Evolutionary conservation across 2,329 filamentous ascomycete genomes (phyloP).

Genomic region (Bertia moriformis): DNA sequence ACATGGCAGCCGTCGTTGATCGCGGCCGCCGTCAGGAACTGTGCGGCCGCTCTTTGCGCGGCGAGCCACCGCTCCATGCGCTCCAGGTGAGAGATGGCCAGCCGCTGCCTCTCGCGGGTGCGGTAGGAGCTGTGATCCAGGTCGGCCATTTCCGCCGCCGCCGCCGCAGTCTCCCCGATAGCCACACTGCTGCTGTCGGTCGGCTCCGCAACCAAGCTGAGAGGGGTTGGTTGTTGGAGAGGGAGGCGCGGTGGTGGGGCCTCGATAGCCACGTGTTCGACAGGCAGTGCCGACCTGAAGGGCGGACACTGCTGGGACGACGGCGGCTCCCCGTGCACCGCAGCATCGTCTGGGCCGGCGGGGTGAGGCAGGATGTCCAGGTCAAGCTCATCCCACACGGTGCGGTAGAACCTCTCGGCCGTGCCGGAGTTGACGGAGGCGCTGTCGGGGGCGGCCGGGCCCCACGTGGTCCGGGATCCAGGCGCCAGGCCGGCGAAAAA

Average conservation of each 20-base stretch:
- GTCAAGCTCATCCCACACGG: conserved; percentile 62
- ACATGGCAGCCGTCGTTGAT: conserved; percentile 3
- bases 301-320: conserved; percentile 21
- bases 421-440: conserved; percentile 69
- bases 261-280: conserved; percentile 55
- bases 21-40: not conserved
- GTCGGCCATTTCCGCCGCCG: too few species aligned
- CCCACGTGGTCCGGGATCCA: conserved; percentile 69
- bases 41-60: conserved; percentile 43
- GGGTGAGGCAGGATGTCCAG: conserved; percentile 21
- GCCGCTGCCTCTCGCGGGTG: conserved; percentile 55
- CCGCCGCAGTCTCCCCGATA: not conserved
- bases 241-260: conserved; percentile 6
- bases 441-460: conserved; percentile 37
- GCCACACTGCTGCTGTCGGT: conserved; percentile 7
- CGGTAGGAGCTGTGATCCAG: conserved; percentile 65
- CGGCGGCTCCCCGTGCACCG: conserved; percentile 20
- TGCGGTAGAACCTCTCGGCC: conserved; percentile 82
- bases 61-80: conserved; percentile 76
- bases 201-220: conserved; percentile 16
- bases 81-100: conserved; percentile 61
- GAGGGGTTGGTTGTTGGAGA: not conserved
- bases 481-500: conserved; percentile 80
- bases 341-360: conserved; percentile 10
- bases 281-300: conserved; percentile 23